Base-by-base conservation (phyloP, 2,329 filamentous ascomycete species). In the Paecilomyces formosus region DNA sequence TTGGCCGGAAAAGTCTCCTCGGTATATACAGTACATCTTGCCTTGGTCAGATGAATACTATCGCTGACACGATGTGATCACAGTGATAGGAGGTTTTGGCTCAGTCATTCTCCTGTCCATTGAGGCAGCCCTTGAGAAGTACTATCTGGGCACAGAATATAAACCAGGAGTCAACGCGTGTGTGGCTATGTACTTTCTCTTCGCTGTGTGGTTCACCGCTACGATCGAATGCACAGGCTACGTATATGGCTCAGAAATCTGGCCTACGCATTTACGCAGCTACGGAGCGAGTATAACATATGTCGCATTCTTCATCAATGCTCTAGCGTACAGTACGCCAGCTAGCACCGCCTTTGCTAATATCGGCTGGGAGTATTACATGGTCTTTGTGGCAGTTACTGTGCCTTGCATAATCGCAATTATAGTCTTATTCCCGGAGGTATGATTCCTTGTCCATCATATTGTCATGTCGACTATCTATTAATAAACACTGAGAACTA, bases 171-270 rank as follows among this genome's bases (percentile, higher is more conserved):
- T 56, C 24, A 56, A 56, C n/a, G 55, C 55, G 9, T 45, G 31
- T 24, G 55, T 56, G n/a, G 55, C 55, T 24, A 13, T 56, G 15
- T 56, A 56, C 22, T 56, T 56, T 39, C n/a, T 56, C 13, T 28
- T 56, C 21, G 35, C 35, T 24, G 18, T 24, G 21, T 45, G 31
- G 31, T 56, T 49, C 35, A 50, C 31, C 12, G 35, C 31, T 15
- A 56, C 55, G 6, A 50, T 56, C 7, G 55, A 56, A 24, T 56
- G 55, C 24, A 50, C 55, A 15, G 55, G 31, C 18, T 70, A 72
- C 50, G 68, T 71, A 15, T 74, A 74, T 53, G 64, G 63, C 11
- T 68, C 64, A 15, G 71, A 74, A 57, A 72, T 73, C 28, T 73
- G 68, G 66, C 71, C 70, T 6, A 74, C 70, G 2, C 68, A 72